Base-by-base conservation (phyloP, 495 filamentous ascomycete species). In the Lepidopterella palustris region DNA sequence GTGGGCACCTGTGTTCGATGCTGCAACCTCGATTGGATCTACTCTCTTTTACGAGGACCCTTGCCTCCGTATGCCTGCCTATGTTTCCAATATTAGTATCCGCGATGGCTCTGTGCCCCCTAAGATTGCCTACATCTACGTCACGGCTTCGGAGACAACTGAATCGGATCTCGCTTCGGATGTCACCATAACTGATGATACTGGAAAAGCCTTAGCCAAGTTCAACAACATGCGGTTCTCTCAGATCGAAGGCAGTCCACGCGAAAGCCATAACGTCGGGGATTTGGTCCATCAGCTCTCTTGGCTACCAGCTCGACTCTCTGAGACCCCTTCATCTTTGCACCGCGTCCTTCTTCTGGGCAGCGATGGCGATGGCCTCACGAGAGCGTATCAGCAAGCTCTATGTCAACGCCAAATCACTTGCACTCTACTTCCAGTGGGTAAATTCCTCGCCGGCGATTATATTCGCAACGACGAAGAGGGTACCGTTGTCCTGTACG, bases 1-100 rank as follows among this genome's bases (percentile, higher is more conserved):
- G 13, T 78, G 76, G 76, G 77, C 77, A 9, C 68, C 76, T 0
- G 68, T 77, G 10, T 57, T 78, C 26, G 76, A 79, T 66, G 68
- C 77, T 13, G 77, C 77, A 6, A 78, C 75, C 2, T 79, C 77
- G 0, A 62, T 79, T 18, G 75, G 73, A 28, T 79, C 76, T 0
- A 74, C 74, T 21, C 57, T 79, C 24, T 78, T 78, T 63, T 74
- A 61, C 60, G 59, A 71, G 23, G 52, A 65, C n/a, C 74, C 77
- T 8, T 52, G 60, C 6, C 70, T 79, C 8, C 74, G 77, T 18
- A 78, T 79, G 72, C 72, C 72, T n/a, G 63, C 73, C 3, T 68
- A 70, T 6, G 64, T 78, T 47, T 62, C 62, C 9, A 59, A 63
- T 26, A 52, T 73, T 3, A 50, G 47, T 15, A 56, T 74, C 39